Percentiles rank a stretch among this genome's conserved stretches.
phyloP scores from a whole-genome alignment of 2,329 filamentous ascomycete genomes.

The Penicillium fuscoglaucum region DNA sequence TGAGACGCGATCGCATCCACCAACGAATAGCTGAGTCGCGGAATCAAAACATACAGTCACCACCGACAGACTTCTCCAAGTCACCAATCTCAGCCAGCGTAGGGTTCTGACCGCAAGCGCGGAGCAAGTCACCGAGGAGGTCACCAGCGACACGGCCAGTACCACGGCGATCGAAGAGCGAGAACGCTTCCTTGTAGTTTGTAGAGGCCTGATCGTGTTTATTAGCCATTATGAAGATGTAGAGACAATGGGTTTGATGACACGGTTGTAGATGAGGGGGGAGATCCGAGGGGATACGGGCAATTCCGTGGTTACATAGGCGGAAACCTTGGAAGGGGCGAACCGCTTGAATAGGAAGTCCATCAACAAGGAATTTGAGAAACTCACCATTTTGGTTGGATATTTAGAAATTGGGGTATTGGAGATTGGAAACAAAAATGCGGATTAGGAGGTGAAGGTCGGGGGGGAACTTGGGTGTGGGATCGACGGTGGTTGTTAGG shows the following conservation, averaged over 20 bases:
- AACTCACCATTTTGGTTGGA: slow-evolving; percentile 10
- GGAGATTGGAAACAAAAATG: slow-evolving; percentile 11
- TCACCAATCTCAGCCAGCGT: slow-evolving; percentile 91
- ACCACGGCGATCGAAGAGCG: slow-evolving; percentile 98
- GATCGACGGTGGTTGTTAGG: slow-evolving; percentile 25
- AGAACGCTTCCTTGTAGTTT: slow-evolving; percentile 99
- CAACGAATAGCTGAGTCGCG: not conserved
- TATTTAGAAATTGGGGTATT: slow-evolving; percentile 5
- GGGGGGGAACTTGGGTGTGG: slow-evolving; percentile 11
- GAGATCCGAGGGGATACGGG: not conserved
- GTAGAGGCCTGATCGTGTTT: slow-evolving; percentile 64
- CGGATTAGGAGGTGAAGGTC: slow-evolving; percentile 1
- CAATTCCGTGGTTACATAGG: slow-evolving; percentile 4
- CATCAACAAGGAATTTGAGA: slow-evolving; percentile 2
- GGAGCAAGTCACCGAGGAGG: slow-evolving; percentile 86
- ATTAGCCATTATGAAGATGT: slow-evolving; percentile 23
- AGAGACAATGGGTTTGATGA: slow-evolving; percentile 2
- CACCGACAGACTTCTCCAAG: slow-evolving; percentile 83
- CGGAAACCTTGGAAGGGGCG: not conserved
- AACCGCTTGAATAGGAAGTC: slow-evolving; percentile 5
- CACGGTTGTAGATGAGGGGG: slow-evolving; percentile 3
- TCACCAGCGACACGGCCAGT: slow-evolving; percentile 87
- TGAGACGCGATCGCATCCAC: not conserved
- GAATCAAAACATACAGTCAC: slow-evolving; percentile 72
- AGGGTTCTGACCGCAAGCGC: slow-evolving; percentile 97